Evolutionary conservation across 257 asterid species (phyloP).

Genomic region (Solanum bulbocastanum): DNA sequence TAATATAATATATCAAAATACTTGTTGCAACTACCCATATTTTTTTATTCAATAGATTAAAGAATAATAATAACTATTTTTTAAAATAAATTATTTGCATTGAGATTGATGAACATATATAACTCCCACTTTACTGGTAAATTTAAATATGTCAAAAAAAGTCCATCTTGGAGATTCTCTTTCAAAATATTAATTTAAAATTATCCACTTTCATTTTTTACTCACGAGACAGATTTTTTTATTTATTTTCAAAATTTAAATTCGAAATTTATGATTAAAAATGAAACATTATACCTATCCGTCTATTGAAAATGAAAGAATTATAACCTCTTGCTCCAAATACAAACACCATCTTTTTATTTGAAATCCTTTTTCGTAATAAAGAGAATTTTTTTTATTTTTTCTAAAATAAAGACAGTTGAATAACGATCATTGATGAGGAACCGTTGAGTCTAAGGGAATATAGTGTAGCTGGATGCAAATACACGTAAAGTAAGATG

Average conservation of each 20-base stretch:
- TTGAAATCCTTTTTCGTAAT: too few species aligned
- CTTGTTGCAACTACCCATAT: background rate
- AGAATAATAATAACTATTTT: background rate
- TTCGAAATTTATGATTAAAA: background rate
- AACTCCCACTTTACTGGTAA: background rate
- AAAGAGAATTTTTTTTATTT: background rate
- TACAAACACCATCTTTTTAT: background rate
- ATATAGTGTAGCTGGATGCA: background rate
- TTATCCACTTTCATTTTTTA: background rate
- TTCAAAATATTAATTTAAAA: background rate
- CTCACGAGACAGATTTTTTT: rapidly evolving
- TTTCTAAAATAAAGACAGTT: background rate
- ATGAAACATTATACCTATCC: background rate
- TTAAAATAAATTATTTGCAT: background rate
- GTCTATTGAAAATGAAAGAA: background rate
- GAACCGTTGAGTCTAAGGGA: background rate
- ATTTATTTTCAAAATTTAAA: background rate
- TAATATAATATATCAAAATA: background rate
- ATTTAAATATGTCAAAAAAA: background rate
- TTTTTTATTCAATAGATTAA: background rate
- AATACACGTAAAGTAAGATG: background rate
- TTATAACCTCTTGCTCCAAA: background rate
- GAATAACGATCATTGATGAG: too few species aligned
- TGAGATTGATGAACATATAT: background rate
- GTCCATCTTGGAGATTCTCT: background rate